A percentile compares a stretch with the other conserved stretches of the same genome.
Conservation (phyloP, 1,284 basidiomycete genomes). For the Nidula niveotomentosa region DNA sequence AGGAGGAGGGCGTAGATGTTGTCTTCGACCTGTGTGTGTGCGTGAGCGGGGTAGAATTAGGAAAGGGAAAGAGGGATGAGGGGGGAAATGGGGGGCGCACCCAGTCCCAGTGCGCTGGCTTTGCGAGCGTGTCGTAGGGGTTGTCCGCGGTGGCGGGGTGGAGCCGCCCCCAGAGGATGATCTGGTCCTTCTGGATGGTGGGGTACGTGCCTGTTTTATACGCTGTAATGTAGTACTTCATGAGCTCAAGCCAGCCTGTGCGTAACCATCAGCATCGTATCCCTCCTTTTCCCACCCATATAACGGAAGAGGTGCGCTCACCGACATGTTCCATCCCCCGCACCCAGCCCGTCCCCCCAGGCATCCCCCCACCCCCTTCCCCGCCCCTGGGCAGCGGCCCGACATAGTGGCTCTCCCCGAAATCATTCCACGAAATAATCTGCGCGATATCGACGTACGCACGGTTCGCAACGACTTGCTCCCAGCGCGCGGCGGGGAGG, state of each 20-base stretch:
- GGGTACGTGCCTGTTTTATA: conserved; percentile 65
- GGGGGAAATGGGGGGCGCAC: conserved; percentile 5
- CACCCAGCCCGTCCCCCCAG: conserved; percentile 60
- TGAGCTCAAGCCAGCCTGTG: conserved; percentile 51
- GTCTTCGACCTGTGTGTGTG: conserved; percentile 27
- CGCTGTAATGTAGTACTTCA: conserved; percentile 53
- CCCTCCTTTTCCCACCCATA: conserved; percentile 34
- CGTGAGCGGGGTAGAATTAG: neutral
- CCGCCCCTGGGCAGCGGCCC: conserved; percentile 56
- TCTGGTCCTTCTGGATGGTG: conserved; percentile 46
- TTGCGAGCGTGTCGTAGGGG: conserved; percentile 13
- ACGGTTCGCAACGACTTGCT: conserved; percentile 52
- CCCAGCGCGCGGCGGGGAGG: conserved; percentile 62
- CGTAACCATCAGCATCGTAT: conserved; percentile 62
- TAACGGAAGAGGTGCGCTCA: conserved; percentile 31
- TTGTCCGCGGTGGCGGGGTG: conserved; percentile 33
- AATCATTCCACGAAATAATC: conserved; percentile 65
- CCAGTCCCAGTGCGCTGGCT: conserved; percentile 11
- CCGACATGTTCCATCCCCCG: conserved; percentile 36
- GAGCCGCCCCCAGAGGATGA: conserved; percentile 64
- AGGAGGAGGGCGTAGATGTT: conserved; percentile 61
- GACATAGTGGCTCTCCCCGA: conserved; percentile 58
- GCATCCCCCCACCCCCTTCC: conserved; percentile 54
- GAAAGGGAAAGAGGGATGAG: neutral
- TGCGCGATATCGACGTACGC: conserved; percentile 55